phyloP scores from a whole-genome alignment of 2,329 filamentous ascomycete genomes.

The Ophiosphaerella herpotricha region DNA sequence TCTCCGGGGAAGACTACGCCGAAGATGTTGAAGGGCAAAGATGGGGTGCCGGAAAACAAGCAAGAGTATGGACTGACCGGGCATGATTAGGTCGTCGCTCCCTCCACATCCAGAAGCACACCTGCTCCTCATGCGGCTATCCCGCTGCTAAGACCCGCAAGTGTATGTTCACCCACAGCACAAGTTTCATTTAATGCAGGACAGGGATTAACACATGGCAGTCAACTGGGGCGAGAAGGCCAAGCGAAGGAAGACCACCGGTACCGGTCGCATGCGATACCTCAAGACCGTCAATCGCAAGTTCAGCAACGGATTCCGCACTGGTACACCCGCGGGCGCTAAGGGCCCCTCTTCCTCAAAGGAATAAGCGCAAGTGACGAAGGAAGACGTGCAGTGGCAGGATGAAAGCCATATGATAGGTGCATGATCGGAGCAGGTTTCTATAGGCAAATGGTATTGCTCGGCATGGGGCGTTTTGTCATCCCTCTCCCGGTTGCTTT shows the following conservation, averaged over 20 bases:
- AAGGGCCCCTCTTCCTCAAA: conserved; percentile 61
- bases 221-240: conserved; percentile 99
- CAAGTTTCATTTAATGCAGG: conserved; percentile 1
- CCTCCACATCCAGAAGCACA: conserved; percentile 99
- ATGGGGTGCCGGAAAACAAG: background rate
- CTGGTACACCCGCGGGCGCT: conserved; percentile 81
- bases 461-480: conserved; percentile 46
- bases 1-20: conserved; percentile 7
- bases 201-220: conserved; percentile 51
- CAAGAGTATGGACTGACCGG: conserved; percentile 41
- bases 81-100: conserved; percentile 77
- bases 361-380: conserved; percentile 15
- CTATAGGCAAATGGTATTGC: conserved; percentile 44
- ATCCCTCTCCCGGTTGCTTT: conserved; percentile 41
- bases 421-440: conserved; percentile 39
- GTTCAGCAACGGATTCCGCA: conserved; percentile 99
- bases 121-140: conserved; percentile 95
- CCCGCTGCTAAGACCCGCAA: conserved; percentile 96
- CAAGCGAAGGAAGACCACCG: conserved; percentile 99
- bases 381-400: conserved; percentile 26
- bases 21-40: background rate
- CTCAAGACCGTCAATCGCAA: conserved; percentile 89
- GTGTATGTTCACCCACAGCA: conserved; percentile 72
- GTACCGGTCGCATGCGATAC: conserved; percentile 93
- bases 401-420: conserved; percentile 31